Percentiles rank a stretch among this genome's conserved stretches.
Conservation (phyloP, 73 alveolate genomes). For the Uronychia binucleata region DNA sequence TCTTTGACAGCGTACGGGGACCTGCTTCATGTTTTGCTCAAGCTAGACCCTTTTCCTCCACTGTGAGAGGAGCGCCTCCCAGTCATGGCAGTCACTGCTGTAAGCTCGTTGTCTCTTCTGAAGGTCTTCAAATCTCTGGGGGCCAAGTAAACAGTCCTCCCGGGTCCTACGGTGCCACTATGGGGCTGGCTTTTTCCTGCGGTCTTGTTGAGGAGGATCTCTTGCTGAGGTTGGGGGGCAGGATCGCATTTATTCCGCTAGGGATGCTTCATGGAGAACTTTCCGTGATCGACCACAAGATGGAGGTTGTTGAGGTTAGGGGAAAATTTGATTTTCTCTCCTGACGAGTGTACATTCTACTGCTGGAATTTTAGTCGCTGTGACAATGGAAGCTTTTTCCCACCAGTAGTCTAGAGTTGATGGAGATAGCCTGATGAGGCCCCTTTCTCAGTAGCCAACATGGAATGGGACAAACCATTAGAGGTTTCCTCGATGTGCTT, state of each 20-base stretch:
- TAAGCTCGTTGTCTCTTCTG: neutral
- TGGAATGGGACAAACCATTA: too few species aligned
- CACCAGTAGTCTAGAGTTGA: too few species aligned
- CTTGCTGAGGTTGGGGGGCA: neutral
- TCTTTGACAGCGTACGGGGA: neutral
- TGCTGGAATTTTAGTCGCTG: too few species aligned
- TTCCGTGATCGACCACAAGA: neutral
- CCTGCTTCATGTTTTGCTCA: neutral
- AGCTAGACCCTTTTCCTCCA: neutral
- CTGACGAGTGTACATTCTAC: too few species aligned
- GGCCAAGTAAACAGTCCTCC: neutral
- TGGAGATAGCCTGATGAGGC: too few species aligned
- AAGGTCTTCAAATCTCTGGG: neutral
- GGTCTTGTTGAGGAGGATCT: neutral
- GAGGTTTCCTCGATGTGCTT: too few species aligned
- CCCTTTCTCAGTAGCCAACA: too few species aligned
- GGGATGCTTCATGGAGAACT: neutral
- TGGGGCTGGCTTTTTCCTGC: neutral
- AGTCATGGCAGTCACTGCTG: neutral
- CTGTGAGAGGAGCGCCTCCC: neutral
- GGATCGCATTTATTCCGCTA: neutral
- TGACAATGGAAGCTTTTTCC: too few species aligned
- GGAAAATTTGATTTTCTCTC: neutral
- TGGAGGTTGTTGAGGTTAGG: neutral
- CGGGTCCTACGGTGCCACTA: neutral